Base-by-base conservation (phyloP, 305 asterid genomes). In the Rubia occidens region DNA sequence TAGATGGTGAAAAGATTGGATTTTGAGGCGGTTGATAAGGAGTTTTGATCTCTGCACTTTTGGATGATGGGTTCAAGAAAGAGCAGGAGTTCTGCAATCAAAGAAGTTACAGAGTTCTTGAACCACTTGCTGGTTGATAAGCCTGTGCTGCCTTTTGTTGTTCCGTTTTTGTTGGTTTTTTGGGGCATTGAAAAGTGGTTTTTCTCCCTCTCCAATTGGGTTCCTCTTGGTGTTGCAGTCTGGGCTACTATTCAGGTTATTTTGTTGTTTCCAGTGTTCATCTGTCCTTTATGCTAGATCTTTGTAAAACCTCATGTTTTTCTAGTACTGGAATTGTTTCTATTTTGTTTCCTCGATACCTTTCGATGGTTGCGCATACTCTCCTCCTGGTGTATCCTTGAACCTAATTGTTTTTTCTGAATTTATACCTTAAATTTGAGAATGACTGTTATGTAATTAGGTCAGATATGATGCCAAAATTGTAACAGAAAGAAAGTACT, bases 101-200 rank as follows among this genome's bases (percentile, higher is more conserved):
- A 77, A 24, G 88, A 81, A 72, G 86, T 76, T 32, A 75, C 79
- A 63, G 86, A 77, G 64, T 85, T 82, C 65, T 81, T 85, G 80
- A 78, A 82, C 77, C 85, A 86, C 63, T 67, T 91, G 78, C 13
- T 88, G 56, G 83, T 78, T 69, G 89, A 95, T 51, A 91, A 82
- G 72, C 97, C 97, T 72, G 76, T 87, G 74, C 82, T 89, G 79
- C 94, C 90, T 17, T 72, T 79, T 72, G 75, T 76, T 53, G 75
- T 91, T 70, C 97, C 95, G 66, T 10, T 86, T 67, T 72, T 89
- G 75, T 64, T 95, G 0, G 69, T 89, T 71, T 75, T 87, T 66
- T 95, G 99, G 96, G 79, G 58, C 35, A 81, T 95, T 68, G 99
- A 95, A 84, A 91, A 80, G 76, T 95, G 95, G 91, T 77, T 91